Evolutionary conservation across 257 asterid species (phyloP), one percentile per base, ranked within the genome.

Genomic region (Catharanthus roseus): DNA sequence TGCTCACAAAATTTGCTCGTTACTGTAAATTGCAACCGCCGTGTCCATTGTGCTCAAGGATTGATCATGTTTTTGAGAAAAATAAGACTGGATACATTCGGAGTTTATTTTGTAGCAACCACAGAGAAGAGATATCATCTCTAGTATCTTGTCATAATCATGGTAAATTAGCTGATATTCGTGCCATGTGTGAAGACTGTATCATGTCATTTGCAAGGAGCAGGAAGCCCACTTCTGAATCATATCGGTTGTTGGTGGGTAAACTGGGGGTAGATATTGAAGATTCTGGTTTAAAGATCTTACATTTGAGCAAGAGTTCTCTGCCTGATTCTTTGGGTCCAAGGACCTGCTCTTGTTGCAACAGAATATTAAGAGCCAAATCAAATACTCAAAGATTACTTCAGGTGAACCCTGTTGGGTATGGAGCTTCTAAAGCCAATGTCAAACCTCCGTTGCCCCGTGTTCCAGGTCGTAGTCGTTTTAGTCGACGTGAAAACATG

Each of bases 401-500:
- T 34, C 85, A 86, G 42, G 68, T 77, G 36, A 76, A 78, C 45
- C 80, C 87, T 2, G 72, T 81, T 72, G 90, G 86, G 26, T 63
- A 60, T 49, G 96, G 96, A 62, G 98, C 92, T 74, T 87, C 97
- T 51, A 88, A 77, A 82, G 97, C 85, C 39, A 88, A 84, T 74
- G 78, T 86, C 28, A 93, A 80, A 79, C 96, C 95, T 50, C 96
- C 96, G 31, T 70, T 91, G 80, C 97, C 96, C 54, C 97, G 92
- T 34, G 82, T 78, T 38, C 88, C 86, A 0, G 86, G 88, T 36
- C 84, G 86, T 24, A 89, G 88, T 74, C 95, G 91, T 51, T 88
- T 93, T 47, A 79, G 95, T 67, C 86, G 87, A 12, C 82, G 88
- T n/a, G 91, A 89, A 64, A 90, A 86, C 81, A 71, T 91, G 68